phyloP scores from a whole-genome alignment of 2,329 filamentous ascomycete genomes.

The Sporothrix pallida region DNA sequence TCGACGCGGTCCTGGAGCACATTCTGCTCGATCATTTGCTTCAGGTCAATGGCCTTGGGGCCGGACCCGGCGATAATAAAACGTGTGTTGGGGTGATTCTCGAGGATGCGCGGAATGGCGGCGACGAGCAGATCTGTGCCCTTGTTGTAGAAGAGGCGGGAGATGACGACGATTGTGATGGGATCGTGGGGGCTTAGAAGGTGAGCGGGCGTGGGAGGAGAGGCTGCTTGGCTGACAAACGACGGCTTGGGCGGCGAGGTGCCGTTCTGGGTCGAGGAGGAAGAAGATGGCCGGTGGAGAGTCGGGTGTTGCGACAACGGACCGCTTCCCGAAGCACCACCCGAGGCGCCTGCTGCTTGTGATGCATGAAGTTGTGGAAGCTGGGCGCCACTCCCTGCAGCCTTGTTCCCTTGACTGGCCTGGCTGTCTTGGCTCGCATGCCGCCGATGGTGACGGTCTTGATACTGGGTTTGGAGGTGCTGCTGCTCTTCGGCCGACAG shows the following conservation, averaged over 20 bases:
- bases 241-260: slow-evolving; percentile 38
- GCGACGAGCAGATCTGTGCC: slow-evolving; percentile 97
- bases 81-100: slow-evolving; percentile 86
- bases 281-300: slow-evolving; percentile 15
- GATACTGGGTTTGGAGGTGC: slow-evolving; percentile 44
- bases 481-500: slow-evolving; percentile 52
- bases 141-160: slow-evolving; percentile 97
- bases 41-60: slow-evolving; percentile 94
- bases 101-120: slow-evolving; percentile 89
- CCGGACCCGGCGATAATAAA: slow-evolving; percentile 97
- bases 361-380: neutral
- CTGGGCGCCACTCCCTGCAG: neutral
- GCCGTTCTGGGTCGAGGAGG: slow-evolving; percentile 25
- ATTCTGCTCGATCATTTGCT: slow-evolving; percentile 97
- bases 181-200: slow-evolving; percentile 80
- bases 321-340: neutral
- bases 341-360: neutral
- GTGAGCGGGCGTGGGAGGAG: slow-evolving; percentile 59
- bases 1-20: slow-evolving; percentile 92
- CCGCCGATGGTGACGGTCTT: slow-evolving; percentile 27
- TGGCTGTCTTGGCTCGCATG: slow-evolving; percentile 27
- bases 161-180: slow-evolving; percentile 96
- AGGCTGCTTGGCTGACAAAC: slow-evolving; percentile 44
- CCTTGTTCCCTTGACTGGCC: slow-evolving; percentile 19
- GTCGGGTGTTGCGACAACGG: slow-evolving; percentile 2